Evolutionary conservation across 2,329 filamentous ascomycete species (phyloP), one percentile per base, ranked within the genome.

Genomic region (Aspergillus eucalypticola): DNA sequence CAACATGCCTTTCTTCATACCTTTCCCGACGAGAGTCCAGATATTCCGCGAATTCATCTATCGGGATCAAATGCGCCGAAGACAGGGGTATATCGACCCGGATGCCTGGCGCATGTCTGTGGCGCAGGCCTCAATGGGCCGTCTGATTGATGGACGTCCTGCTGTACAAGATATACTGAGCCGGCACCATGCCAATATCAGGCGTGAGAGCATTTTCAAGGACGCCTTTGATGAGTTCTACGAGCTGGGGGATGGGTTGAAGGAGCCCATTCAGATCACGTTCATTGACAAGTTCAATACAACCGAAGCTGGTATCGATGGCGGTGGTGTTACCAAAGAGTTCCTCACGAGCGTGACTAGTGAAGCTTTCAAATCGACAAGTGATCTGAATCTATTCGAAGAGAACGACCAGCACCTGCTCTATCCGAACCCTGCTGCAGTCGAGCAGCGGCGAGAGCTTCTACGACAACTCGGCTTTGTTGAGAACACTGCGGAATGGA

Each of bases 1-100:
- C 66, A 96, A 98, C 70, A 96, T 99, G 88, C 95, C 95, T 0
- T 99, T 98, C 73, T 90, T 94, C 66, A 95, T 99, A 48, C 95
- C 94, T 0, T 99, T 99, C 68, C 87, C 91, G 39, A 95, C 91
- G 0, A 84, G 95, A 50, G 95, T 99, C 4, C 87, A 92, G 72
- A 94, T 98, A 23, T 98, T 99, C 75, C 87, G 93, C 29, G 88
- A 96, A 70, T 98, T 98, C 68, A 90, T 98, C n/a, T 78, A 86
- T 29, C 81, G 93, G 4, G 95, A 99, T 75, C 92, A 95, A 73
- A 75, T 83, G 54, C 88, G 88, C 64, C 82, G 92, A 63, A 82
- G 92, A 64, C 81, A 83, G 27, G 91, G 91, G 0, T 79, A 83
- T 63, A 80, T 88, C 10, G 90, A 95, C 67, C 84, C 90, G 1